Base-by-base conservation (phyloP, 2,329 filamentous ascomycete genomes). In the Hymenoscyphus fraxineus region DNA sequence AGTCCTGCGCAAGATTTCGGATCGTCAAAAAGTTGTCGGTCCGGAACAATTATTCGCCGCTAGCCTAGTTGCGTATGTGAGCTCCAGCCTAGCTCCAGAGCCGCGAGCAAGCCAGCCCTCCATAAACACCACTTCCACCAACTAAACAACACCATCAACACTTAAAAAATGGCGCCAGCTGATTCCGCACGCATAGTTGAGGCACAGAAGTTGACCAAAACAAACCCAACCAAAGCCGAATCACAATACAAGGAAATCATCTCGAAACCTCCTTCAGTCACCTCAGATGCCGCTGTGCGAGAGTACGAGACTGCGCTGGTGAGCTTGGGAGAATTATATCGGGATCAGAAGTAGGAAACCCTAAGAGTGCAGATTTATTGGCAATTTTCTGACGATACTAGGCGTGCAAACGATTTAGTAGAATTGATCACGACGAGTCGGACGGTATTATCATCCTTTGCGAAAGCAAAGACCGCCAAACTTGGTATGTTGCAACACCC, bases 401-500 rank as follows among this genome's bases (percentile, higher is more conserved):
- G 89, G 79, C 91, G 91, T 77, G 83, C 89, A 72, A 83, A 95
- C 75, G 91, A 96, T 74, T 87, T 99, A 66, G 92, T 96, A 68
- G 88, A 93, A 73, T 85, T 99, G 70, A 89, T 99, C 73, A 93
- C 90, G 75, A 91, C 92, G 77, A 97, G 93, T 78, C 88, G 94
- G 75, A 90, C 91, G 70, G 91, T 95, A 56, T 88, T 99, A 70
- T 97, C 94, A 65, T 95, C 92, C 69, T 98, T 99, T 78, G 95
- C 95, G 70, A 97, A 98, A 83, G 95, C 96, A 68, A 99, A 99
- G 86, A 98, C 95, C 39, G 92, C 95, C 64, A 99, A 99, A 81
- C 84, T 99, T 68, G 92, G 95, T 98, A 88, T 70, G 88, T 68
- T 59, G 56, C 54, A n/a, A 19, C 55, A 31, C 16, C 41, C 63